Evolutionary conservation across 345 rosid species (phyloP), one percentile per base, ranked within the genome.

Genomic region (Gossypium sturtianum): DNA sequence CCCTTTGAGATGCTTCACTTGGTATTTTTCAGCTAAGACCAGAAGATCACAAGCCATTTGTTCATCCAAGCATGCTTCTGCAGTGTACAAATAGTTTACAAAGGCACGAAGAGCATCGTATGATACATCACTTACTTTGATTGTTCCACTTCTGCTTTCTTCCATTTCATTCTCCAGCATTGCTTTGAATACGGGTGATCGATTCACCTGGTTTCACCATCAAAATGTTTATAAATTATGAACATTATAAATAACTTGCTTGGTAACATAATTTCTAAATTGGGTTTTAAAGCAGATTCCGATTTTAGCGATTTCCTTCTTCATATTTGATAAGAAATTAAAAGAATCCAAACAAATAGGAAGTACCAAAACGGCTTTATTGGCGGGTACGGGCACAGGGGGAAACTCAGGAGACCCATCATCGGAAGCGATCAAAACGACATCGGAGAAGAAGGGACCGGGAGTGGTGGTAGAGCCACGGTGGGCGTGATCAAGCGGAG

Each of bases 151-250:
- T 17, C 82, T 83, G 76, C 94, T 90, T 76, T 94, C 98, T 74
- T 86, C 87, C 98, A 89, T 94, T 80, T 89, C 95, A 57, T 90
- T 92, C 83, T 86, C 89, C 5, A 92, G 86, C 98, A 94, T 92
- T 11, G 97, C 98, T 83, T 85, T 87, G 67, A 94, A 92, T 41
- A 94, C 93, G 0, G 95, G 97, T 0, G 97, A 94, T 20, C 93
- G 91, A 71, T 84, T 86, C 25, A 82, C 93, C 95, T 94, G 82
- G n/a, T 75, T 48, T 62, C 38, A 75, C 41, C 29, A 29, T 3
- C 19, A 51, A 66, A 61, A 19, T 43, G n/a, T 34, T 17, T 44
- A 71, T 47, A 25, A 61, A 44, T 12, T 22, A 3, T 72, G n/a
- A 44, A 44, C 17, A 19, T 45, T 29, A 66, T 12, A 70, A 70